phyloP scores from a whole-genome alignment of 768 basidiomycete genomes.

The Tylopilus sp. region DNA sequence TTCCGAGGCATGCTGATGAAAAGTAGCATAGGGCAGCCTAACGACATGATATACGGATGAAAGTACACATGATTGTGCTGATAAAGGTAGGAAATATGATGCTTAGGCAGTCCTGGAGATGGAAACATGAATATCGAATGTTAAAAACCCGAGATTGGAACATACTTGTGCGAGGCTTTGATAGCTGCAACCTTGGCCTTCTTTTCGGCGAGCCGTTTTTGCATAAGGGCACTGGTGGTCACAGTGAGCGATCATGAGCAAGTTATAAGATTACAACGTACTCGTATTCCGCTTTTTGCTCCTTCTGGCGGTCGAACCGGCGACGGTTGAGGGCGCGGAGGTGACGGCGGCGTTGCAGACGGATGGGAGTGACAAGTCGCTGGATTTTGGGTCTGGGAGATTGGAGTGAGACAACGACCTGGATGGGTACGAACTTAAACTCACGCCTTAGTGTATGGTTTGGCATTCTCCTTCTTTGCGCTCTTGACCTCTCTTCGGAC shows the following conservation, averaged over 20 bases:
- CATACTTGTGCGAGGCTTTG: constrained; percentile 79
- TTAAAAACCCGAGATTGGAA: neutral
- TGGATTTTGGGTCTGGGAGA: constrained; percentile 85
- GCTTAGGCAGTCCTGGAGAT: constrained; percentile 20
- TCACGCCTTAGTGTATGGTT: constrained; percentile 96
- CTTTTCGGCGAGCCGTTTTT: constrained; percentile 91
- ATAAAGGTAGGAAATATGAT: neutral
- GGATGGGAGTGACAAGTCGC: constrained; percentile 90
- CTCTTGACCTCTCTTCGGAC: constrained; percentile 88
- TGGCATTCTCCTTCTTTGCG: constrained; percentile 83
- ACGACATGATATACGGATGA: constrained; percentile 19
- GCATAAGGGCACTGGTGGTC: constrained; percentile 54
- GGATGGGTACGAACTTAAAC: constrained; percentile 28
- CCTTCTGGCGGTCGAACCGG: constrained; percentile 88
- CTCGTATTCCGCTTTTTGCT: constrained; percentile 94
- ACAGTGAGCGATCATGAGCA: neutral
- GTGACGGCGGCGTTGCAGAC: constrained; percentile 95
- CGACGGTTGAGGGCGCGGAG: constrained; percentile 84
- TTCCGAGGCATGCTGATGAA: constrained; percentile 11
- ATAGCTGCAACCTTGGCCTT: constrained; percentile 86
- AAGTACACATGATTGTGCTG: constrained; percentile 16
- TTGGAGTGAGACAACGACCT: neutral
- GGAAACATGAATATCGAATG: neutral
- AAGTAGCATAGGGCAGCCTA: constrained; percentile 21
- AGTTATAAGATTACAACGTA: constrained; percentile 34